These are phyloP conservation scores for Scopulariopsis brevicaulis DNA, from an alignment of 2,329 filamentous ascomycete genomes.

Conservation along the genomic window DNA sequence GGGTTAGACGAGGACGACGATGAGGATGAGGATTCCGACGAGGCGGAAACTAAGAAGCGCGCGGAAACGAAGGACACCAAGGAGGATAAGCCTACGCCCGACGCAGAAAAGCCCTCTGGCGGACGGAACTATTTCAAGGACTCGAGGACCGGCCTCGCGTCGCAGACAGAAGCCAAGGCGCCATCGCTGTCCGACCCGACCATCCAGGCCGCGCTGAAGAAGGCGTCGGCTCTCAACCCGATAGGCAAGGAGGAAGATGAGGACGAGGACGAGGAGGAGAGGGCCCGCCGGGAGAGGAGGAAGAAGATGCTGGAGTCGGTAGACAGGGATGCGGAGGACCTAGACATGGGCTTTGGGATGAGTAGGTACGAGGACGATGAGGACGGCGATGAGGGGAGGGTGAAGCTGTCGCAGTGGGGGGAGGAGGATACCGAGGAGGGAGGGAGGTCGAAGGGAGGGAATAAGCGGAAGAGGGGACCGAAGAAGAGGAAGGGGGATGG, in stretches of 20 bases:
- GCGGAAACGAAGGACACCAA: constrained; percentile 8
- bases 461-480: constrained; percentile 55
- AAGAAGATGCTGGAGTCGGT: constrained; percentile 63
- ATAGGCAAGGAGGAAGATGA: constrained; percentile 23
- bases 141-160: constrained; percentile 40
- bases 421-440: constrained; percentile 39
- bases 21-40: constrained; percentile 28
- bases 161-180: constrained; percentile 35
- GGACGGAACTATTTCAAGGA: constrained; percentile 52
- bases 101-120: constrained; percentile 22
- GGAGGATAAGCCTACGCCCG: constrained; percentile 33
- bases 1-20: constrained; percentile 34
- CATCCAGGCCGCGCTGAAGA: constrained; percentile 74
- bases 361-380: constrained; percentile 82
- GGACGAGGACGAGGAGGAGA: constrained; percentile 27
- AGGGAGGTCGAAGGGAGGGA: constrained; percentile 24
- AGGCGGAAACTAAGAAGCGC: constrained; percentile 22
- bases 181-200: constrained; percentile 61
- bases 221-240: constrained; percentile 58
- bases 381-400: constrained; percentile 57
- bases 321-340: constrained; percentile 75
- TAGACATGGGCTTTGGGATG: constrained; percentile 90
- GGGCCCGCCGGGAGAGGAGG: constrained; percentile 54
- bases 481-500: constrained; percentile 71
- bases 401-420: constrained; percentile 59